phyloP scores from a whole-genome alignment of 148 eudicot species.

The Chenopodium berlandieri region DNA sequence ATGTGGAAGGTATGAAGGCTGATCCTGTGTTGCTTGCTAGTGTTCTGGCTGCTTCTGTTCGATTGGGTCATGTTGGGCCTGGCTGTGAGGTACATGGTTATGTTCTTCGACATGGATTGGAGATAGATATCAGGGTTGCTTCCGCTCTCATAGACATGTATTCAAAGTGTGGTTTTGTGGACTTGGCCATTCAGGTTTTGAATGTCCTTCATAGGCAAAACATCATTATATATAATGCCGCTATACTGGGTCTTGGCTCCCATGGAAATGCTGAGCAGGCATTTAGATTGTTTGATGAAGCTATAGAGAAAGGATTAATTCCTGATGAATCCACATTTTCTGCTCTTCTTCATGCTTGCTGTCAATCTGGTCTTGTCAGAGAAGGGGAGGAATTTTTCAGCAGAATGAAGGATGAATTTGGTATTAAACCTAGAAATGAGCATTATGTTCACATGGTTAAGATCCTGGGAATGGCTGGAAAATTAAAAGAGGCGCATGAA shows the following conservation, averaged over 20 bases:
- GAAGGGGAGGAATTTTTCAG: conserved; percentile 49
- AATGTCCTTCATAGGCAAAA: conserved; percentile 37
- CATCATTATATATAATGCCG: conserved; percentile 54
- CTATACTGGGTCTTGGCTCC: conserved; percentile 60
- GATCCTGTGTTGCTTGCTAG: conserved; percentile 63
- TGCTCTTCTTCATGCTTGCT: conserved; percentile 70
- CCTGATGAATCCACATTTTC: conserved; percentile 79
- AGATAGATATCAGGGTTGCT: conserved; percentile 46
- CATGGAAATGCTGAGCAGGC: conserved; percentile 62
- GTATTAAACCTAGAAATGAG: conserved; percentile 54
- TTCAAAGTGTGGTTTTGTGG: conserved; percentile 72
- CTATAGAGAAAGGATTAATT: conserved; percentile 36
- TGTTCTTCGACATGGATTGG: conserved; percentile 59
- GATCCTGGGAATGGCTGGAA: conserved; percentile 75
- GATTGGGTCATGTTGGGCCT: conserved; percentile 41
- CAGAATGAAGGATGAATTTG: conserved; percentile 59
- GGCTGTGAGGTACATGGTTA: conserved; percentile 75
- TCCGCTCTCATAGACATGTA: conserved; percentile 88
- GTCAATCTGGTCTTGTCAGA: conserved; percentile 67
- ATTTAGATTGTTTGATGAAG: conserved; percentile 44
- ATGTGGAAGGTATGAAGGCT: conserved; percentile 43
- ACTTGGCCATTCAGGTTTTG: conserved; percentile 48
- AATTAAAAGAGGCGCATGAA: conserved; percentile 63
- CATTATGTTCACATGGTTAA: conserved; percentile 77
- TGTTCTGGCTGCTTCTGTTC: conserved; percentile 57